Evolutionary conservation across 805 yeast species (phyloP), one percentile per base, ranked within the genome.

Genomic region (Ogataea corticis): DNA sequence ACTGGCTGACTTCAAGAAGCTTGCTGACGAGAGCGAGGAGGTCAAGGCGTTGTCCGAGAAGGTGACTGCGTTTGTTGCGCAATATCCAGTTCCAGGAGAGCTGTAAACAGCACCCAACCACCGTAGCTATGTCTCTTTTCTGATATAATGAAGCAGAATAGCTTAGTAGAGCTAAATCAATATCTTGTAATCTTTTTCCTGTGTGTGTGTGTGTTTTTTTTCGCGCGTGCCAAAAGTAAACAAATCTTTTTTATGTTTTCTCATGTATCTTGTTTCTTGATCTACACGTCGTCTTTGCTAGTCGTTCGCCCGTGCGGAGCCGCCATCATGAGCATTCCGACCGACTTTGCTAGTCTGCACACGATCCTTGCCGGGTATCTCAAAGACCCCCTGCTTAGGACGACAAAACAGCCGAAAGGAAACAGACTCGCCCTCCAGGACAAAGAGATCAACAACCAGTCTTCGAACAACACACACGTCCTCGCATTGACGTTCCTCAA

Each of bases 51-150:
- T 88, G 58, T 81, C 80, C 51, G 63, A 75, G 41, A 91, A 85
- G 61, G 87, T 89, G 45, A 72, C 80, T 38, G 70, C 70, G 17
- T 89, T 92, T 88, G 92, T 78, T 39, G 75, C 83, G 31, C 62
- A 77, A 50, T 89, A 73, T 71, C 96, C 96, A 21, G 95, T 90
- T 51, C 97, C 97, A 42, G 96, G 96, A 58, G 96, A 86, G 48
- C 61, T 75, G 21, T 69, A 60, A 52, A 12, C 27, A n/a, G 14
- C 7, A 25, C 18, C 25, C 12, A 18, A n/a, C n/a, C n/a, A n/a
- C n/a, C n/a, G n/a, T n/a, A n/a, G n/a, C n/a, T n/a, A n/a, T n/a
- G n/a, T n/a, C n/a, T n/a, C n/a, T n/a, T n/a, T n/a, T n/a, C n/a
- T n/a, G n/a, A n/a, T n/a, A n/a, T n/a, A n/a, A n/a, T n/a, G n/a